phyloP scores from a whole-genome alignment of 2,329 filamentous ascomycete species.

The Ascochyta clinopodiicola region DNA sequence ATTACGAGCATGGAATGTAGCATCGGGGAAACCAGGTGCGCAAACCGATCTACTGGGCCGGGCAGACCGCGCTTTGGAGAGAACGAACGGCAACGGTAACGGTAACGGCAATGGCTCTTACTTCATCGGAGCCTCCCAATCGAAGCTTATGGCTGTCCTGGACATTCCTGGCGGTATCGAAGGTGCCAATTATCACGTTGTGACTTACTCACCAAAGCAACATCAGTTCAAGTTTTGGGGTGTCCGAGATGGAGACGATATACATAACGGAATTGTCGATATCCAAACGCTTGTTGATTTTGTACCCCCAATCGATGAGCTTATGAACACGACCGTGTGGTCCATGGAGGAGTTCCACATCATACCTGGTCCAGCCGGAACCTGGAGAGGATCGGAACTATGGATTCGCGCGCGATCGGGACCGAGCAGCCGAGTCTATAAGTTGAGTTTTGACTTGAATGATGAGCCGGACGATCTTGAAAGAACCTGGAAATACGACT shows the following conservation, averaged over 20 bases:
- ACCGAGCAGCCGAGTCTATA: constrained; percentile 66
- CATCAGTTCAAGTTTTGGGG: constrained; percentile 96
- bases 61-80: constrained; percentile 63
- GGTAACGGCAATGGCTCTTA: constrained; percentile 62
- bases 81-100: constrained; percentile 54
- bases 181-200: constrained; percentile 65
- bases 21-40: constrained; percentile 77
- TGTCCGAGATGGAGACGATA: constrained; percentile 66
- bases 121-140: constrained; percentile 78
- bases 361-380: constrained; percentile 42
- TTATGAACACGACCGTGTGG: constrained; percentile 60
- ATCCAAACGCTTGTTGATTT: constrained; percentile 70
- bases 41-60: constrained; percentile 79
- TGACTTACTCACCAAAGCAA: constrained; percentile 87
- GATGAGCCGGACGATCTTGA: constrained; percentile 68
- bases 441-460: constrained; percentile 75
- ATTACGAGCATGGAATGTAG: constrained; percentile 86
- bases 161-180: constrained; percentile 59
- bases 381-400: constrained; percentile 51
- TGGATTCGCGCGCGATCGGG: constrained; percentile 63
- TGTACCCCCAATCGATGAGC: constrained; percentile 65
- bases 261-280: constrained; percentile 70
- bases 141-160: constrained; percentile 76
- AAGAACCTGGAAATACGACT: constrained; percentile 68
- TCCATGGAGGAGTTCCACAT: constrained; percentile 57